A percentile compares a stretch with the other conserved stretches of the same genome.
Conservation (phyloP, 345 rosid species). For the Adansonia digitata region DNA sequence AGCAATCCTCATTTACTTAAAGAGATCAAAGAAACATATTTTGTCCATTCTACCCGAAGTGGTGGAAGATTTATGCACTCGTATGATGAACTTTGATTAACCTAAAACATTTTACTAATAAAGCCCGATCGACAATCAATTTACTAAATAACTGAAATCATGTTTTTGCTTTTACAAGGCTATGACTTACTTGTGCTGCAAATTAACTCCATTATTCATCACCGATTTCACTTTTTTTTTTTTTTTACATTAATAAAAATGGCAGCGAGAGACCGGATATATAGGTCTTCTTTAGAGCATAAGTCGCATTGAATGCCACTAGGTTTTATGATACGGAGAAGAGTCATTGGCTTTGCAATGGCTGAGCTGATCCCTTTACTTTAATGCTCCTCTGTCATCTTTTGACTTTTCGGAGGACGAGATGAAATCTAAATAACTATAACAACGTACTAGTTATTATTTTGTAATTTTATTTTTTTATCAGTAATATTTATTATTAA, state of each 20-base stretch:
- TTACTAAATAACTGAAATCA: neutral
- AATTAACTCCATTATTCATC: neutral
- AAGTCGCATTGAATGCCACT: conserved; percentile 74
- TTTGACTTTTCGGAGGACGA: conserved; percentile 36
- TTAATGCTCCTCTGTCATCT: conserved; percentile 54
- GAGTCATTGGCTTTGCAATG: conserved; percentile 27
- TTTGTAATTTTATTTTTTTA: too few species aligned
- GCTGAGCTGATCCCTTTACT: too few species aligned
- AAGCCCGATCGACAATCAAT: neutral
- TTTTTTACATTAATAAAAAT: neutral
- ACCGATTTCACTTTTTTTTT: too few species aligned
- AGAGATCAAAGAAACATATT: too few species aligned
- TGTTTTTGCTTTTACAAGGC: neutral
- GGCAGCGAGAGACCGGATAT: neutral
- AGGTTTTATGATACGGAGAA: conserved; percentile 62
- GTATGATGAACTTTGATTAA: too few species aligned
- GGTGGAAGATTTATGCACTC: too few species aligned
- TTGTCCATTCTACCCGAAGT: too few species aligned
- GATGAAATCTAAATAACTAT: too few species aligned
- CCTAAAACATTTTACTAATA: neutral
- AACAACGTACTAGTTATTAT: too few species aligned
- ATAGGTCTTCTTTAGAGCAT: conserved; percentile 30
- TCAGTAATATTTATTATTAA: too few species aligned
- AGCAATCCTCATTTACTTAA: too few species aligned
- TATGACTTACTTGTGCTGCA: neutral